Evolutionary conservation across 75 land plant genomes (phyloP), one percentile per base, ranked within the genome.

Genomic region (Gnetum montanum): DNA sequence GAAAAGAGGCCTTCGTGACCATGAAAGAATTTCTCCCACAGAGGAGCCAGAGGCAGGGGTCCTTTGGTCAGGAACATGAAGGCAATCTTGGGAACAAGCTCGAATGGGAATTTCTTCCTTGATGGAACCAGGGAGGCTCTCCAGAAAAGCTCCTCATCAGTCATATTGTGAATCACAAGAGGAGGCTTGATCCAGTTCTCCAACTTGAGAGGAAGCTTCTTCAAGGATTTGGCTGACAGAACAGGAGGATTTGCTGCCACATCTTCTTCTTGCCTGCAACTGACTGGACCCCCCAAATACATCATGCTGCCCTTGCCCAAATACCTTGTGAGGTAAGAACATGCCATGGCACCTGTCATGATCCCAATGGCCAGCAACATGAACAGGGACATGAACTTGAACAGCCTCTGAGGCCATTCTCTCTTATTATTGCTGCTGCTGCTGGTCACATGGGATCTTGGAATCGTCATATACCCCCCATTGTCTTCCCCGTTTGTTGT

Each of bases 11-110:
- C 57, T 49, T 46, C 62, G 26, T 70, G 68, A 13, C 68, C 77
- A 23, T 31, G 37, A 54, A 74, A 74, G 69, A 63, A 85, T 54
- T 49, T 71, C 68, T 82, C 83, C 95, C 95, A 89, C 5, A 89
- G 70, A 11, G 79, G 85, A 10, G 57, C 65, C 7, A 88, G 55
- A 1, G 90, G 93, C 52, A 85, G 38, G 28, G 80, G 85, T 1
- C 93, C 93, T 25, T 43, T 78, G 10, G 90, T 81, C 43, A 88
- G 61, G 75, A 88, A 88, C 90, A 88, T 85, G 54, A 88, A 88
- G 20, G 93, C 93, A 26, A 88, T 61, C 68, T 88, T 88, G 0
- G 92, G 85, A 46, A 68, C 75, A 48, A 76, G 70, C 23, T 43
- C 46, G 47, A 72, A 73, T 1, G 90, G 93, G 25, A 68, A 69